Percentiles rank a stretch among this genome's conserved stretches.
These are phyloP conservation scores for Teratosphaeria gauchensis DNA, from an alignment of 2,329 filamentous ascomycete species.

Conservation along the genomic window DNA sequence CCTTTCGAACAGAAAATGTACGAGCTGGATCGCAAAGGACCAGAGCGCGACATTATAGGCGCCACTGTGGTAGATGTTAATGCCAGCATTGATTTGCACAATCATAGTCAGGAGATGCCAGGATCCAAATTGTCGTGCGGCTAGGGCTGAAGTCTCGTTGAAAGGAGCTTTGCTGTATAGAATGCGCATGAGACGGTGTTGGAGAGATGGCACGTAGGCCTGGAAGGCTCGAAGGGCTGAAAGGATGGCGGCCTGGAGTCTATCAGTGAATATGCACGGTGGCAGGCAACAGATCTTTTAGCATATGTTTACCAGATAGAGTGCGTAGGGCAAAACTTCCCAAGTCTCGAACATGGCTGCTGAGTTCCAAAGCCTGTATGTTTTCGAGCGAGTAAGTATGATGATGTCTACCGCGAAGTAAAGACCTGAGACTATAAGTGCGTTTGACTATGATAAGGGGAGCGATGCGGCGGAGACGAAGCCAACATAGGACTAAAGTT, in stretches of 20 bases:
- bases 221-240: conserved; percentile 1
- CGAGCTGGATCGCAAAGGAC: background rate
- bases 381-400: too few species aligned
- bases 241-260: background rate
- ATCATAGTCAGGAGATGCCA: background rate
- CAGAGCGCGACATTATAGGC: conserved; percentile 1
- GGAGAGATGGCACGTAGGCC: background rate
- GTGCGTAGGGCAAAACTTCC: conserved; percentile 1
- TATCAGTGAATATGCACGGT: background rate
- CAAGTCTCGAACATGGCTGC: conserved; percentile 2
- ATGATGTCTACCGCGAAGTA: background rate
- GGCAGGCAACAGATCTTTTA: too few species aligned
- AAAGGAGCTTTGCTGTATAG: background rate
- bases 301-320: background rate
- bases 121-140: conserved; percentile 1
- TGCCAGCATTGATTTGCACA: conserved; percentile 2
- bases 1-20: background rate
- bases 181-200: background rate
- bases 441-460: background rate
- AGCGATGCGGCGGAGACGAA: background rate
- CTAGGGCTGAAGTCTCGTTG: conserved; percentile 1
- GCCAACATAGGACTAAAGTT: too few species aligned
- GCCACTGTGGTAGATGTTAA: background rate
- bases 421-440: background rate
- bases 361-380: background rate